A percentile compares a stretch with the other conserved stretches of the same genome.
Conservation (phyloP, 169 alveolate species). For the Eimeria mitis region DNA sequence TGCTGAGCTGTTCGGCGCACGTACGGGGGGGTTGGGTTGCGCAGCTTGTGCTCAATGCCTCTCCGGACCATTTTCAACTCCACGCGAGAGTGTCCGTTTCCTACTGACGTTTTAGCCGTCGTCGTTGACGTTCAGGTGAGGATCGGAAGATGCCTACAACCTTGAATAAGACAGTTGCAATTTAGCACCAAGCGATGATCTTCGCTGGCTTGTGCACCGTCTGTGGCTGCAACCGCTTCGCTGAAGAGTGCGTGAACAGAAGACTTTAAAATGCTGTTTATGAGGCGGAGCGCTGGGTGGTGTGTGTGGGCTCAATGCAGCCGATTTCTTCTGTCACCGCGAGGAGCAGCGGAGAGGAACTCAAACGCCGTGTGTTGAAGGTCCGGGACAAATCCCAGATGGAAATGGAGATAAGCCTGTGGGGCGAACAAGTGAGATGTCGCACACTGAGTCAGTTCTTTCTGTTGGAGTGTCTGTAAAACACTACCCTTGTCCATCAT, state of each 20-base stretch:
- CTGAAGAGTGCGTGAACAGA: neutral
- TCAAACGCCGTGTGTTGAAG: slow-evolving; percentile 48
- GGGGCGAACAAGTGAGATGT: slow-evolving; percentile 67
- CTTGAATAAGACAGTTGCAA: neutral
- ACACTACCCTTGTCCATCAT: neutral
- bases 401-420: slow-evolving; percentile 78
- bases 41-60: slow-evolving; percentile 71
- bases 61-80: slow-evolving; percentile 62
- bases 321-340: slow-evolving; percentile 68
- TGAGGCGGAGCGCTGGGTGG: neutral
- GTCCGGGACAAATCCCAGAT: slow-evolving; percentile 72
- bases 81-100: slow-evolving; percentile 64
- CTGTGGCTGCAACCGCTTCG: neutral
- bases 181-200: neutral
- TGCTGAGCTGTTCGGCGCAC: neutral
- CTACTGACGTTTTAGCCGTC: slow-evolving; percentile 72
- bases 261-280: neutral
- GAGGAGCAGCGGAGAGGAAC: slow-evolving; percentile 75
- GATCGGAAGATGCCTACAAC: neutral
- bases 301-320: slow-evolving; percentile 4
- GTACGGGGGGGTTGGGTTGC: neutral
- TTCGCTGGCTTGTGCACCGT: neutral
- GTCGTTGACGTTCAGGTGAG: slow-evolving; percentile 74
- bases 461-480: neutral
- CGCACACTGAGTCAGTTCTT: neutral